Evolutionary conservation across 2,329 filamentous ascomycete genomes (phyloP).

Genomic region (Neofusicoccum laricinum): DNA sequence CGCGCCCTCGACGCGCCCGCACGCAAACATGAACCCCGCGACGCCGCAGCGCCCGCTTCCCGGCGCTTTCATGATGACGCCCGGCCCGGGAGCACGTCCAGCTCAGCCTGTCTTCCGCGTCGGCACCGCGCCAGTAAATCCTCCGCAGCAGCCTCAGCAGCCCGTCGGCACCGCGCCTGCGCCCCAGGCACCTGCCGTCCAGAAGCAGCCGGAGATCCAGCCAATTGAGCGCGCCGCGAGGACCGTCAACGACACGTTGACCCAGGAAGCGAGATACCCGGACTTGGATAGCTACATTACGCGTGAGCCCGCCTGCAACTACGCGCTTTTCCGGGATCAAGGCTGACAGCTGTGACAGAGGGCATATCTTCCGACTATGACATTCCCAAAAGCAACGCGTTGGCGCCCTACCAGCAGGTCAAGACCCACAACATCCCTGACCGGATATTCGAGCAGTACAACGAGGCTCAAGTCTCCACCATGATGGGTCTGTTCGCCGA

Average conservation of each 20-base stretch:
- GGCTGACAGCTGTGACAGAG: conserved; percentile 50
- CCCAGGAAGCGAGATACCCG: conserved; percentile 75
- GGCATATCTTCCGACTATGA: conserved; percentile 93
- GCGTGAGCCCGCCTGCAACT: conserved; percentile 57
- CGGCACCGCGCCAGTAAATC: conserved; percentile 11
- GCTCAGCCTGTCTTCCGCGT: conserved; percentile 14
- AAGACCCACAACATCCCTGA: conserved; percentile 89
- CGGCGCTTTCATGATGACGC: conserved; percentile 74
- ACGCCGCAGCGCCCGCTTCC: conserved; percentile 72
- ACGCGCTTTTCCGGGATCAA: not conserved
- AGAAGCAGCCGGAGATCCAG: conserved; percentile 42
- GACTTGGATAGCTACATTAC: conserved; percentile 86
- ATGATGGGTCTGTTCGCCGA: conserved; percentile 93
- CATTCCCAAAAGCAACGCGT: conserved; percentile 63
- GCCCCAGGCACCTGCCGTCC: not conserved
- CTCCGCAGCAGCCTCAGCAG: conserved; percentile 14
- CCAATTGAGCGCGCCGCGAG: conserved; percentile 74
- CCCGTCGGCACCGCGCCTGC: not conserved
- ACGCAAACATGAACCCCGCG: conserved; percentile 24
- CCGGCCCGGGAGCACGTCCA: conserved; percentile 38
- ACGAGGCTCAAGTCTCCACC: conserved; percentile 81
- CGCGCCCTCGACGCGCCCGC: conserved; percentile 11
- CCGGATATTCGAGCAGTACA: conserved; percentile 87
- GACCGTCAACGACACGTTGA: conserved; percentile 77
- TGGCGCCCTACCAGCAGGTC: conserved; percentile 85